phyloP scores from a whole-genome alignment of 257 asterid genomes.

The Nicotiana undulata region DNA sequence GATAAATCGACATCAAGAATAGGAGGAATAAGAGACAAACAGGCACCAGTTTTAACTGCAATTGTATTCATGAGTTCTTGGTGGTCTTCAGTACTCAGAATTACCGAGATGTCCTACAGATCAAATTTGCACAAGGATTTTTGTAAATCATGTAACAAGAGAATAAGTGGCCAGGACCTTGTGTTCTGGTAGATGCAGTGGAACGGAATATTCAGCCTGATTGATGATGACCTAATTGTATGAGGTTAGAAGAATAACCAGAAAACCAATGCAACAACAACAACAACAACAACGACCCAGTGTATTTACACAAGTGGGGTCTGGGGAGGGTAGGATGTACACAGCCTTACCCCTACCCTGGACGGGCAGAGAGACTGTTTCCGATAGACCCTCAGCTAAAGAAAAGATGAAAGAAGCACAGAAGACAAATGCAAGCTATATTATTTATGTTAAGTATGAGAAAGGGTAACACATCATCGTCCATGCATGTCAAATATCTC shows the following conservation, averaged over 20 bases:
- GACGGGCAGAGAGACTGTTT: no score
- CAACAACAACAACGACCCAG: not conserved
- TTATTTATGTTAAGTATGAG: not conserved
- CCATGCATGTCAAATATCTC: not conserved
- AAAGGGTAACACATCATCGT: not conserved
- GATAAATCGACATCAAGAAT: conserved; percentile 33
- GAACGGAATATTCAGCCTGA: not conserved
- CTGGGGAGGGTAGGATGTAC: no score
- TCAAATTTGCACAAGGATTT: not conserved
- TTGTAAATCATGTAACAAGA: not conserved
- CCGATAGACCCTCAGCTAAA: no score
- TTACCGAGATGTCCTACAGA: conserved; percentile 57
- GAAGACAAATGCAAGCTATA: not conserved
- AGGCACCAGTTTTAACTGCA: conserved; percentile 72
- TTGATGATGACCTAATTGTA: not conserved
- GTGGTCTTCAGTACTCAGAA: conserved; percentile 85
- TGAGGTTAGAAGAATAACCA: not conserved
- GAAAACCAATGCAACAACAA: not conserved
- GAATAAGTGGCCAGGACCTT: not conserved
- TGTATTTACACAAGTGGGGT: no score
- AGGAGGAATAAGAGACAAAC: conserved; percentile 60
- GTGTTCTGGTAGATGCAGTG: not conserved
- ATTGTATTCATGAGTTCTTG: conserved; percentile 67
- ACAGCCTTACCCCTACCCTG: no score
- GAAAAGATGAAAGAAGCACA: not conserved